Conservation (phyloP, 805 yeast species). For the Candida loeiensis region DNA sequence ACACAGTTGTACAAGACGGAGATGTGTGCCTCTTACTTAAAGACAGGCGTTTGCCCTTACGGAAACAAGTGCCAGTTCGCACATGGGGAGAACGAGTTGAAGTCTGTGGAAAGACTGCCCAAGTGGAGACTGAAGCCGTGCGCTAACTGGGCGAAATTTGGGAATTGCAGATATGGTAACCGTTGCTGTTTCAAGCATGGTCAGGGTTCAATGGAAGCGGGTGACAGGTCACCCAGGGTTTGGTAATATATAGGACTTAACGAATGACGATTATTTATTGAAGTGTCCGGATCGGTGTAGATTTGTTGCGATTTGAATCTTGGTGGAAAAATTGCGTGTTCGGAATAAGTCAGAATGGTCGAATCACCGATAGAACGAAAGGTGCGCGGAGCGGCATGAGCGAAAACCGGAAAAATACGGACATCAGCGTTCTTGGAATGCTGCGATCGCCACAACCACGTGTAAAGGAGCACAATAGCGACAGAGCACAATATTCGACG, state of each 20-base stretch:
- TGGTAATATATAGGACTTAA: constrained; percentile 2
- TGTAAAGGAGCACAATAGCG: too few species aligned
- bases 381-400: too few species aligned
- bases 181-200: constrained; percentile 92
- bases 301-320: neutral
- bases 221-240: constrained; percentile 7
- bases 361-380: too few species aligned
- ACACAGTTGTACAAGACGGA: constrained; percentile 86
- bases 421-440: too few species aligned
- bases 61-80: constrained; percentile 94
- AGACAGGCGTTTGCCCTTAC: constrained; percentile 72
- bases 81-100: constrained; percentile 78
- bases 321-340: constrained; percentile 1
- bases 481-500: neutral
- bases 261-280: constrained; percentile 5
- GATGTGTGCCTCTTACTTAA: constrained; percentile 74
- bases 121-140: constrained; percentile 92
- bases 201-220: constrained; percentile 6
- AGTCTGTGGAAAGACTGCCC: constrained; percentile 64
- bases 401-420: too few species aligned
- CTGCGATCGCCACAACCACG: neutral
- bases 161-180: constrained; percentile 82
- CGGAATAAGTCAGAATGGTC: constrained; percentile 3
- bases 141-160: constrained; percentile 79
- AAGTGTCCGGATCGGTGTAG: constrained; percentile 4